Conservation (phyloP, 768 basidiomycete genomes). For the Podaxis sp. region DNA sequence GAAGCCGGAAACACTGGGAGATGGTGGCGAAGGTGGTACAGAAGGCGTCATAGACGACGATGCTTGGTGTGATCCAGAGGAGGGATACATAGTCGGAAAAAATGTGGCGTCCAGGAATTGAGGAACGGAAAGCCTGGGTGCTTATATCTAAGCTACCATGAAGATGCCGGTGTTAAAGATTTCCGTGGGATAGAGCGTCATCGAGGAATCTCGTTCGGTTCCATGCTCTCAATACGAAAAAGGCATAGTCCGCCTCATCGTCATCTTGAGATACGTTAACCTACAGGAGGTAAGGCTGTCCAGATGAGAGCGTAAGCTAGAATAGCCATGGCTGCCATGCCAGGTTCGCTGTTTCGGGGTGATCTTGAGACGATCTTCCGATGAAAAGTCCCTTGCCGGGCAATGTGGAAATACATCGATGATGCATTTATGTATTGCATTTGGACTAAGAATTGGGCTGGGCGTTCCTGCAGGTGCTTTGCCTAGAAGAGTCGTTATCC, state of each 20-base stretch:
- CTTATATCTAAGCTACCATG: constrained; percentile 8
- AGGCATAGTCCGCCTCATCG: neutral
- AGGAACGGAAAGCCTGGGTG: neutral
- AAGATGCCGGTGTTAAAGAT: neutral
- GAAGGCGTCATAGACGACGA: constrained; percentile 1
- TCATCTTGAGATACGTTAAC: constrained; percentile 12
- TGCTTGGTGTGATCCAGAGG: neutral
- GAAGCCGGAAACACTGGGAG: constrained; percentile 1
- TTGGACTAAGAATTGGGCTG: neutral
- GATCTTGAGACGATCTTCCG: constrained; percentile 29
- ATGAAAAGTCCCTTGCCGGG: constrained; percentile 2
- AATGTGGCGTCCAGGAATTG: neutral
- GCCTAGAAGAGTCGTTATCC: neutral
- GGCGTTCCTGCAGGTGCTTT: neutral
- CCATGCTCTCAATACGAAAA: constrained; percentile 1
- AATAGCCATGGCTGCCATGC: constrained; percentile 18
- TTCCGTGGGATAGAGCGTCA: constrained; percentile 9
- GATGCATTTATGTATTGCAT: neutral
- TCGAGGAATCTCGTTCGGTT: constrained; percentile 4
- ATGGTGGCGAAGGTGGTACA: neutral
- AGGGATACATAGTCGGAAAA: constrained; percentile 6
- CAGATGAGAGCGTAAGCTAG: constrained; percentile 27
- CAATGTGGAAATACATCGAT: constrained; percentile 2
- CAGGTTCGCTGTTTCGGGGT: constrained; percentile 24
- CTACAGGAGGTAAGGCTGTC: constrained; percentile 35